phyloP scores from a whole-genome alignment of 2,329 filamentous ascomycete species.

The Nemania abortiva region DNA sequence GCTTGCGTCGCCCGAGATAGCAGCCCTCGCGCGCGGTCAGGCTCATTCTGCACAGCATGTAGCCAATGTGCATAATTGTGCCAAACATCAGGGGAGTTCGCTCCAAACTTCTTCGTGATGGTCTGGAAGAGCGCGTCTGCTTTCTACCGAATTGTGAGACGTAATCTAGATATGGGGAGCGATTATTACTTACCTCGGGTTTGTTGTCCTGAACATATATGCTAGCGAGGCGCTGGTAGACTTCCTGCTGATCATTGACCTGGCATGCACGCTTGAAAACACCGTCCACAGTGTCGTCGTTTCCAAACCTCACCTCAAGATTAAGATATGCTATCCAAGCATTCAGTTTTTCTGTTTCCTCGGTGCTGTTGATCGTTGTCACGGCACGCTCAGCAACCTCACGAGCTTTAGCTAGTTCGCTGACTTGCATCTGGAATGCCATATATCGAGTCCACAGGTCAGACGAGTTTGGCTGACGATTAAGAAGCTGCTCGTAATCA shows the following conservation, averaged over 20 bases:
- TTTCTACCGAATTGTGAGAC: slow-evolving; percentile 69
- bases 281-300: slow-evolving; percentile 82
- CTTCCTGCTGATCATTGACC: slow-evolving; percentile 91
- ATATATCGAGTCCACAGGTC: slow-evolving; percentile 96
- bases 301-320: slow-evolving; percentile 90
- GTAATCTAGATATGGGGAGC: slow-evolving; percentile 13
- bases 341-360: slow-evolving; percentile 93
- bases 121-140: slow-evolving; percentile 88
- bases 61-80: slow-evolving; percentile 96
- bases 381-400: slow-evolving; percentile 92
- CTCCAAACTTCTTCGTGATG: slow-evolving; percentile 90
- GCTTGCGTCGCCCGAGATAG: slow-evolving; percentile 87
- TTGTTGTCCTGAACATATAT: slow-evolving; percentile 96
- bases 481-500: slow-evolving; percentile 92
- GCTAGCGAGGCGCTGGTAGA: slow-evolving; percentile 89
- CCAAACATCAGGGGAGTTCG: slow-evolving; percentile 84
- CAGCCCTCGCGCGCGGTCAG: slow-evolving; percentile 81
- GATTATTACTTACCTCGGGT: slow-evolving; percentile 72
- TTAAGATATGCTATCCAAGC: slow-evolving; percentile 96
- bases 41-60: slow-evolving; percentile 76
- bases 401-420: slow-evolving; percentile 87
- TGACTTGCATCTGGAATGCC: slow-evolving; percentile 96
- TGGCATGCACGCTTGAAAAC: slow-evolving; percentile 93
- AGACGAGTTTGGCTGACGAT: slow-evolving; percentile 94
- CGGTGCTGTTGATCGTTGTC: slow-evolving; percentile 88